Conservation (phyloP, 2,329 filamentous ascomycete species). For the Ustilaginoidea virens region DNA sequence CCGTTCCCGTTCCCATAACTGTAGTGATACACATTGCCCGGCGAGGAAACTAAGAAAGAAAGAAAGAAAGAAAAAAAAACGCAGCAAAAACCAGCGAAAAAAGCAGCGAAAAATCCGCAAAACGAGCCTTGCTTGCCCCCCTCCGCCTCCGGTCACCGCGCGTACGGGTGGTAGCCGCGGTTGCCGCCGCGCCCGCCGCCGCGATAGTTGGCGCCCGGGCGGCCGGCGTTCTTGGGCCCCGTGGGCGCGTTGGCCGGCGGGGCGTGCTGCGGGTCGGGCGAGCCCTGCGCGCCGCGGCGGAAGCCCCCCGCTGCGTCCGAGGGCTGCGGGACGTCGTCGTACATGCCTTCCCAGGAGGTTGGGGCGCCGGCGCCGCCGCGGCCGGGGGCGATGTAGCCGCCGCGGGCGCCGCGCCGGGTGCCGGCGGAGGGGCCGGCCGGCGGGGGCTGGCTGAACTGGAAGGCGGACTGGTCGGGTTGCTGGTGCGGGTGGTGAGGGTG, state of each 20-base stretch:
- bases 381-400: slow-evolving; percentile 16
- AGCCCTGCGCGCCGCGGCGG: slow-evolving; percentile 23
- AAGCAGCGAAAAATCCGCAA: not conserved
- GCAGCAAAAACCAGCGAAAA: too few relatives aligned
- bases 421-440: slow-evolving; percentile 13
- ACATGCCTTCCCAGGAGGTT: slow-evolving; percentile 97
- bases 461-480: not conserved
- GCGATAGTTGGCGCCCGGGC: slow-evolving; percentile 82
- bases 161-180: slow-evolving; percentile 70
- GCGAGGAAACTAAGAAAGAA: too few relatives aligned
- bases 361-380: slow-evolving; percentile 42
- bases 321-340: slow-evolving; percentile 88
- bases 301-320: slow-evolving; percentile 40
- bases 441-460: slow-evolving; percentile 34
- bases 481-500: too few relatives aligned
- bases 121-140: not conserved
- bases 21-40: too few relatives aligned
- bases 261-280: slow-evolving; percentile 27
- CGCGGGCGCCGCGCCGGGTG: slow-evolving; percentile 14
- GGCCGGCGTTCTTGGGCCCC: slow-evolving; percentile 87
- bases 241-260: slow-evolving; percentile 57
- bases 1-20: too few relatives aligned
- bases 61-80: not conserved
- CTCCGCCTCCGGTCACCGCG: slow-evolving; percentile 13
- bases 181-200: slow-evolving; percentile 67